Evolutionary conservation across 2,329 filamentous ascomycete species (phyloP).

Genomic region (Calonectria multiphialidica): DNA sequence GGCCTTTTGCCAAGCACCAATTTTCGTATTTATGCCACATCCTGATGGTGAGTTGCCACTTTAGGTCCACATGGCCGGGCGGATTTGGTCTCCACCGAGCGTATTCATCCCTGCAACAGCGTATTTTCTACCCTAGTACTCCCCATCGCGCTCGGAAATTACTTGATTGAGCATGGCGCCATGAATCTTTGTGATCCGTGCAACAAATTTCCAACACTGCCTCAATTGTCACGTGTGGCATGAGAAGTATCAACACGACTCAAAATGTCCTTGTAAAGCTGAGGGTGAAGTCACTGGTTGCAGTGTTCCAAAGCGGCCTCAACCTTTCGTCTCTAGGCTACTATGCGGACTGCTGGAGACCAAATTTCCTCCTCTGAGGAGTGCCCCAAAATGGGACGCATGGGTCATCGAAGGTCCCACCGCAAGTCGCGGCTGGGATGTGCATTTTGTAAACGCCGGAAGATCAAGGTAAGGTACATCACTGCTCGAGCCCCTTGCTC

Average conservation of each 20-base stretch:
- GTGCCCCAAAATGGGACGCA: not conserved
- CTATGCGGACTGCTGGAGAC: not conserved
- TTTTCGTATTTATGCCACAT: not conserved
- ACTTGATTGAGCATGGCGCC: not conserved
- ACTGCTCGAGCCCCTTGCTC: no score
- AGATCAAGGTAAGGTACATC: not conserved
- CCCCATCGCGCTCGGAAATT: not conserved
- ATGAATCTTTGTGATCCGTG: not conserved
- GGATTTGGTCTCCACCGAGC: not conserved
- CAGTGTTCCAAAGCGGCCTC: not conserved
- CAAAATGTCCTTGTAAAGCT: not conserved
- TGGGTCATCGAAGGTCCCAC: not conserved
- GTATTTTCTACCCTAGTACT: not conserved
- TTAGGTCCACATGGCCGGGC: not conserved
- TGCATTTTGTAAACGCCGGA: not conserved
- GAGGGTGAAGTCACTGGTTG: not conserved
- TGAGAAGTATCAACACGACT: not conserved
- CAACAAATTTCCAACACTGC: not conserved
- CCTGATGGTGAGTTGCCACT: not conserved
- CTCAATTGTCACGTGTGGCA: not conserved
- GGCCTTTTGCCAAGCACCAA: not conserved
- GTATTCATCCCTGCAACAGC: not conserved
- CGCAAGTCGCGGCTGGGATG: not conserved
- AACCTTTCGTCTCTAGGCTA: not conserved
- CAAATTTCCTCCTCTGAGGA: not conserved